Evolutionary conservation across 352 stramenopile genomes (phyloP), one percentile per base, ranked within the genome.

Genomic region (Globisporangium cederbergense): DNA sequence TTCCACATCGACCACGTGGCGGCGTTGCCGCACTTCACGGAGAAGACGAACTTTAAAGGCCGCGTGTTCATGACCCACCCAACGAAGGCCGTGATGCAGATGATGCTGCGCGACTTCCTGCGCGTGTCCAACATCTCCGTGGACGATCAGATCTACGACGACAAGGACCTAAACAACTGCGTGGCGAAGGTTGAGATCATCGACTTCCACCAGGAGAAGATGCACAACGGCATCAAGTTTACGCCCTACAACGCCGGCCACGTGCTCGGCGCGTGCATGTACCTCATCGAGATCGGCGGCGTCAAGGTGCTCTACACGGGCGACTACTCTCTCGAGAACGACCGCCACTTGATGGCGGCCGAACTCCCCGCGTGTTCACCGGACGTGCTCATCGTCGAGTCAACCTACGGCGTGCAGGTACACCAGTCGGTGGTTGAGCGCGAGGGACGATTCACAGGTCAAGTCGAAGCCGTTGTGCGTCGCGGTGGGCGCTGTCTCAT

Each of bases 1-100:
- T 99, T 99, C 79, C 98, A 99, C 80, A 94, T 99, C 58, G 98
- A 99, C 78, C 98, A 99, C 77, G 97, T 98, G 9, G 98, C 97
- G 2, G 96, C 93, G n/a, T 68, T 99, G 47, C 98, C 98, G 16
- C 98, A 99, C 72, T 98, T 99, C 55, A 99, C 97, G 1, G 98
- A 99, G 75, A 97, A 98, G 73, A 99, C 97, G 18, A 93, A 96
- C 60, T 99, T 99, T 66, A 97, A 97, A 60, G 97, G 97, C 30
- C 81, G 83, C 49, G 97, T 99, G 56, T 99, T 99, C 78, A 99
- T 99, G 97, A 99, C 98, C 38, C 97, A 99, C 78, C 95, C 97
- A 20, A 99, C 98, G 14, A 99, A 99, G 70, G 97, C 97, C 16
- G 97, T 99, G 16, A 98, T 99, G 82, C 86, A 98, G 62, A 91